Base-by-base conservation (phyloP, 2,329 filamentous ascomycete species). In the Ophiocordyceps polyrhachis-furcata region DNA sequence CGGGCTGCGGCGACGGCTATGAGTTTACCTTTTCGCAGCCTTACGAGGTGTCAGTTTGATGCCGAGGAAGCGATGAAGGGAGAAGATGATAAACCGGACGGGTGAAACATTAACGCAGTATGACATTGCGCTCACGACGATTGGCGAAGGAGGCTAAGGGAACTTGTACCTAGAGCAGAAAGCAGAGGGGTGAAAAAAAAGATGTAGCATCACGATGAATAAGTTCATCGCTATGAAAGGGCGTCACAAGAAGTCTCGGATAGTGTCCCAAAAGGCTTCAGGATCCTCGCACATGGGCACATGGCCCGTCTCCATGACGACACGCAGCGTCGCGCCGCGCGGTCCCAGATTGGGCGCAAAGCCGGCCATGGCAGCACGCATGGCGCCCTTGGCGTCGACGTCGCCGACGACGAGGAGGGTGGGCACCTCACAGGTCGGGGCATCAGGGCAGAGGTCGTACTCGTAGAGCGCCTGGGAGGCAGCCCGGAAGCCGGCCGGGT, bases 241-340 rank as follows among this genome's bases (percentile, higher is more conserved):
- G 6, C 11, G 14, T 23, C 51, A 71, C 47, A 84, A 51, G 49
- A 83, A 83, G 9, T 59, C 64, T 40, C 67, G 63, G 2, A 89
- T 66, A 41, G 74, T 74, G 25, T 71, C 64, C 56, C 79, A 79
- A 57, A 88, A 87, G 4, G 70, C 76, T 46, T 67, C 62, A 0
- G 83, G 79, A 51, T 76, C 73, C 62, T 93, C 86, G 42, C 78
- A 78, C 83, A 93, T 93, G 0, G 86, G 86, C 54, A 93, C 61
- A 64, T 93, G 86, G 0, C 86, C 86, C 0, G 84, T 77, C 9
- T 70, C 65, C 0, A 82, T 73, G 11, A 93, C 73, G 46, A 82
- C 60, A 56, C 71, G 75, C 50, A 87, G 69, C 47, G 74, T 69
- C 0, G 70, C 71, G 0, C 71, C 74, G 0, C 60, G 57, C 11